phyloP scores from a whole-genome alignment of 352 stramenopile genomes.

The Globisporangium iwayamae region DNA sequence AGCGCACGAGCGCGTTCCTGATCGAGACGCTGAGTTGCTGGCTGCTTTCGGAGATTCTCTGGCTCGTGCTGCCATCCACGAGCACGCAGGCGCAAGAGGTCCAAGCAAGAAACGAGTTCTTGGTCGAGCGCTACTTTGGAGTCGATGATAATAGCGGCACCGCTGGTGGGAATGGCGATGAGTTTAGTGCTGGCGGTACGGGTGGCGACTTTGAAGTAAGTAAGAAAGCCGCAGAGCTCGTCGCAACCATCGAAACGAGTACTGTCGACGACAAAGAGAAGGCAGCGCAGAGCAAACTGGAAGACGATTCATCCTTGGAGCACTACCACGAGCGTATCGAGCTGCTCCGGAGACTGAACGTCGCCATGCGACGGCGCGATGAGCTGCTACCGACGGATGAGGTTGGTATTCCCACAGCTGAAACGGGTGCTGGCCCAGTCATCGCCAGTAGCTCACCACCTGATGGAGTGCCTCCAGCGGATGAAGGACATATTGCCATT shows the following conservation, averaged over 20 bases:
- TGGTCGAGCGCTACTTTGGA: slow-evolving; percentile 49
- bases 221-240: background rate
- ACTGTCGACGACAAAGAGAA: background rate
- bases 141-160: slow-evolving; percentile 9
- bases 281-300: background rate
- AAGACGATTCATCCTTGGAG: slow-evolving; percentile 12
- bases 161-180: background rate
- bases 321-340: slow-evolving; percentile 34
- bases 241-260: background rate
- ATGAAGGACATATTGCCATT: background rate
- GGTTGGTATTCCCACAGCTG: background rate
- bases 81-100: slow-evolving; percentile 22
- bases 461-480: background rate
- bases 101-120: slow-evolving; percentile 33
- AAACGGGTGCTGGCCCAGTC: background rate
- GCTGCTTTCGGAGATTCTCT: slow-evolving; percentile 31
- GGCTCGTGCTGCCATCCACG: slow-evolving; percentile 30
- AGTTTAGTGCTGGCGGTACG: background rate
- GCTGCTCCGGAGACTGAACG: slow-evolving; percentile 34
- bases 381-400: slow-evolving; percentile 7
- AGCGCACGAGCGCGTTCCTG: slow-evolving; percentile 36
- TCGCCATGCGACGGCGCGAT: slow-evolving; percentile 26
- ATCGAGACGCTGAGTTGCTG: slow-evolving; percentile 26
- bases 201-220: background rate
- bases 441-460: background rate